These are phyloP conservation scores for Parascedosporium putredinis DNA, from an alignment of 2,329 filamentous ascomycete genomes.

Conservation along the genomic window DNA sequence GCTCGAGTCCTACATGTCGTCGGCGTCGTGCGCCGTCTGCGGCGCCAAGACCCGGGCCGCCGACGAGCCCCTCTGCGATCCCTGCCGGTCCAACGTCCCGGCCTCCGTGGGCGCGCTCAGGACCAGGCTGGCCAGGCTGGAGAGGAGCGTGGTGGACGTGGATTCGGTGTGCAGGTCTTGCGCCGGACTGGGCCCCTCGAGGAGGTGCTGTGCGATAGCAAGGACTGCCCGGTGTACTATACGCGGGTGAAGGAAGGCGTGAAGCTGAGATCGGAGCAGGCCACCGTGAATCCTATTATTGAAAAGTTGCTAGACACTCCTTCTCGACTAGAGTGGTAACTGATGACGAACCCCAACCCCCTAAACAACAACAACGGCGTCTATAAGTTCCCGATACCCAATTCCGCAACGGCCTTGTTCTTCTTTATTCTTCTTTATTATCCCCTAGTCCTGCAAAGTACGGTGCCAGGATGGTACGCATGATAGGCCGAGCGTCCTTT, in stretches of 20 bases:
- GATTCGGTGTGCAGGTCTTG: conserved; percentile 70
- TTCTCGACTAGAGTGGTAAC: not conserved
- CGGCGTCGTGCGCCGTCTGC: conserved; percentile 71
- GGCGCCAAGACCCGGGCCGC: conserved; percentile 36
- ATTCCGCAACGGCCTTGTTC: too few relatives aligned
- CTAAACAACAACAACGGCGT: too few relatives aligned
- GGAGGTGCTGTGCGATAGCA: conserved; percentile 75
- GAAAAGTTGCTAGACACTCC: conserved; percentile 17
- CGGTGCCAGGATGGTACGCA: too few relatives aligned
- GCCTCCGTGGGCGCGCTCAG: conserved; percentile 55
- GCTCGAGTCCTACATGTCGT: conserved; percentile 87
- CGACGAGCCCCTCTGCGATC: conserved; percentile 38
- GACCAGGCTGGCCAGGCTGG: conserved; percentile 48
- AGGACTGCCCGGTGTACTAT: conserved; percentile 91
- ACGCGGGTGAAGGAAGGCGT: conserved; percentile 54
- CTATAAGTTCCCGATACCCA: too few relatives aligned
- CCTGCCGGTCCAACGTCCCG: conserved; percentile 44
- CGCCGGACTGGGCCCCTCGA: conserved; percentile 64
- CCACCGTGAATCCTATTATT: not conserved
- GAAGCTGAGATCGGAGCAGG: conserved; percentile 29
- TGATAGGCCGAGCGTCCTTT: too few relatives aligned
- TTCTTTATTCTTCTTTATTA: too few relatives aligned
- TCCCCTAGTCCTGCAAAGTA: too few relatives aligned
- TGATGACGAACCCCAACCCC: too few relatives aligned
- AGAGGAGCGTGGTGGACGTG: conserved; percentile 54